Percentiles rank a stretch among this genome's conserved stretches.
Conservation (phyloP, 2,329 filamentous ascomycete species). For the Pseudomassariella vexata region DNA sequence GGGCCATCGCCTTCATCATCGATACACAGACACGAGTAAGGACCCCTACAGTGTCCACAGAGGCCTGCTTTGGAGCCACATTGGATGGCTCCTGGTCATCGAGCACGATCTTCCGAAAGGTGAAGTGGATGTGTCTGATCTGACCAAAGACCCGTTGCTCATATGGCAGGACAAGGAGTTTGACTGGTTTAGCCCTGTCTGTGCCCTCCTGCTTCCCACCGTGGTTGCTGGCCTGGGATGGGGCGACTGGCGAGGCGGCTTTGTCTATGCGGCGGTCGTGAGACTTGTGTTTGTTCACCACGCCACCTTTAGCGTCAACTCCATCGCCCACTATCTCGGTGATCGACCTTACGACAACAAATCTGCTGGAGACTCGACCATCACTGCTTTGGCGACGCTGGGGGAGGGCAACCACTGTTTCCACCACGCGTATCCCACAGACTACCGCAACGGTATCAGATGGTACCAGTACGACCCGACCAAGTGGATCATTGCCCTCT, state of each 20-base stretch:
- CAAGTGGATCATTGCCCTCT: slow-evolving; percentile 81
- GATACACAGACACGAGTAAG: slow-evolving; percentile 89
- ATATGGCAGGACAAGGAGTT: slow-evolving; percentile 87
- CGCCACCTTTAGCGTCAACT: slow-evolving; percentile 91
- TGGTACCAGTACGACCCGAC: slow-evolving; percentile 92
- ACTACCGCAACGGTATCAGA: slow-evolving; percentile 87
- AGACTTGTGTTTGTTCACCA: slow-evolving; percentile 89
- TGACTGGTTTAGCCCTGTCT: slow-evolving; percentile 70
- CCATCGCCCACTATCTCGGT: slow-evolving; percentile 82
- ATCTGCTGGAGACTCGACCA: slow-evolving; percentile 79
- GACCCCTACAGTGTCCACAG: slow-evolving; percentile 89
- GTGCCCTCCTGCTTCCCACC: slow-evolving; percentile 72
- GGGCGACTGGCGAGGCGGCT: slow-evolving; percentile 76
- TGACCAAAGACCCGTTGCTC: slow-evolving; percentile 81
- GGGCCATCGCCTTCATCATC: slow-evolving; percentile 81
- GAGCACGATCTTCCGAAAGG: slow-evolving; percentile 87
- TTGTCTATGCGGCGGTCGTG: slow-evolving; percentile 79
- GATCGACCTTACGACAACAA: slow-evolving; percentile 91
- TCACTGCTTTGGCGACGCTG: slow-evolving; percentile 79
- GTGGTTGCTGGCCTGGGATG: slow-evolving; percentile 72
- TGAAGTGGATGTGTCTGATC: slow-evolving; percentile 80
- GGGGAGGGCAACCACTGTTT: slow-evolving; percentile 94
- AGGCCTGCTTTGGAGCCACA: slow-evolving; percentile 69
- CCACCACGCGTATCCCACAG: slow-evolving; percentile 90
- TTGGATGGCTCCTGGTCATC: slow-evolving; percentile 92